Conservation (phyloP, 805 yeast species). For the Starmera caribaea region DNA sequence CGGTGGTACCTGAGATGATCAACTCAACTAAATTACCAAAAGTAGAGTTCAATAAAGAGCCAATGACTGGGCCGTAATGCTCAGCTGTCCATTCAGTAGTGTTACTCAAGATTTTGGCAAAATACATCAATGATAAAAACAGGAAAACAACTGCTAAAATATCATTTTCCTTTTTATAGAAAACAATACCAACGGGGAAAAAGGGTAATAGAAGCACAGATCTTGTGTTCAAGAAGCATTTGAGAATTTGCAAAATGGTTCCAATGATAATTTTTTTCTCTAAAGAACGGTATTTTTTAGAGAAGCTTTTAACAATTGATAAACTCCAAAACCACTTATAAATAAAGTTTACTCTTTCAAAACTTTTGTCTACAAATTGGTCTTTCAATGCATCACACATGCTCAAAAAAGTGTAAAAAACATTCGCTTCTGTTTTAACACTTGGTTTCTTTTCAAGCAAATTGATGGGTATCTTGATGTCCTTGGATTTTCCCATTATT, state of each 20-base stretch:
- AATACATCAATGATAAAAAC: constrained; percentile 14
- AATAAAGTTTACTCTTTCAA: constrained; percentile 7
- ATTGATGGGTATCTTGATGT: constrained; percentile 6
- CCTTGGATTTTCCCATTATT: not conserved
- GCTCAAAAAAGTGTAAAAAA: constrained; percentile 10
- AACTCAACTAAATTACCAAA: constrained; percentile 43
- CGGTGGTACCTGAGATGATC: constrained; percentile 39
- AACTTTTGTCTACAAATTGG: constrained; percentile 9
- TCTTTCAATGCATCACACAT: constrained; percentile 7
- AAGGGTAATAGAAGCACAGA: constrained; percentile 10
- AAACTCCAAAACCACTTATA: constrained; percentile 10
- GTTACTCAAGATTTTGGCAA: constrained; percentile 15
- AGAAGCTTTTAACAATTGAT: constrained; percentile 2
- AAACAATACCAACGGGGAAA: constrained; percentile 15
- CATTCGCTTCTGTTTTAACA: constrained; percentile 11
- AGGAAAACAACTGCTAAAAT: constrained; percentile 14
- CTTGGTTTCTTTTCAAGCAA: constrained; percentile 8
- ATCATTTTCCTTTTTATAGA: constrained; percentile 6
- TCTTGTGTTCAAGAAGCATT: constrained; percentile 12
- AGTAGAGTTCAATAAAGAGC: constrained; percentile 40
- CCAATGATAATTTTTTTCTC: constrained; percentile 9
- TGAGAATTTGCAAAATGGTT: constrained; percentile 7
- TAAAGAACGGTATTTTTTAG: constrained; percentile 5
- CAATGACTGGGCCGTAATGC: constrained; percentile 29
- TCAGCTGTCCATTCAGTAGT: constrained; percentile 14